Evolutionary conservation across 2,329 filamentous ascomycete genomes (phyloP).

Genomic region (Clonostachys chloroleuca): DNA sequence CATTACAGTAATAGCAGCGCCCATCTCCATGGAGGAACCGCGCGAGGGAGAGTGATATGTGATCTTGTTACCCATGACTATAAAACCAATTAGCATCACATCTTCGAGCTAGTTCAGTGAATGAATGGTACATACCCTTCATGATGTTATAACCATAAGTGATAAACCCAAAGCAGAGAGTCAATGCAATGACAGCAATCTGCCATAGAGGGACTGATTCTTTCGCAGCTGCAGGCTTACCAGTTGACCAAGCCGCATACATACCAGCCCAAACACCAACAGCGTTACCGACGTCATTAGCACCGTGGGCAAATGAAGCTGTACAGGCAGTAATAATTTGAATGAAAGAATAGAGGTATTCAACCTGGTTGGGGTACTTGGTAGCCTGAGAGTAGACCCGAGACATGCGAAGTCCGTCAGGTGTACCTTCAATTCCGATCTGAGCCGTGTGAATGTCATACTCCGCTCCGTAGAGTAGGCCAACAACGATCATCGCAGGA

Average conservation of each 20-base stretch:
- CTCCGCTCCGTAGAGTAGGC: constrained; percentile 16
- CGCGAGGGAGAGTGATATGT: constrained; percentile 29
- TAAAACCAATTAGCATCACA: constrained; percentile 5
- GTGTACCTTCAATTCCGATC: constrained; percentile 55
- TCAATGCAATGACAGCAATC: constrained; percentile 22
- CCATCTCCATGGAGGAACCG: constrained; percentile 30
- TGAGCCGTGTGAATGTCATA: constrained; percentile 11
- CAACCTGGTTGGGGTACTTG: constrained; percentile 48
- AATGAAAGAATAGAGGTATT: constrained; percentile 43
- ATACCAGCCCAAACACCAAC: constrained; percentile 27
- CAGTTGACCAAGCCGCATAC: constrained; percentile 21
- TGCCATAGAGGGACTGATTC: constrained; percentile 39
- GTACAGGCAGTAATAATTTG: constrained; percentile 45
- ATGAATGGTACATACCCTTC: constrained; percentile 11
- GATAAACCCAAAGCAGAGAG: constrained; percentile 28
- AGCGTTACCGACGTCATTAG: constrained; percentile 33
- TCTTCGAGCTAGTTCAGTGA: constrained; percentile 6
- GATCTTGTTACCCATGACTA: constrained; percentile 27
- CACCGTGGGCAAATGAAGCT: constrained; percentile 41
- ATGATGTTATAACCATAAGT: constrained; percentile 32
- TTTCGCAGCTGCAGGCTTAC: constrained; percentile 22
- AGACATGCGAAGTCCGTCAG: constrained; percentile 47
- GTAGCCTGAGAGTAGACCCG: constrained; percentile 41
- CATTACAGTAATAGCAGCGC: constrained; percentile 22
- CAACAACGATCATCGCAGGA: constrained; percentile 55